Base-by-base conservation (phyloP, 73 alveolate species). In the Tetrahymena borealis region DNA sequence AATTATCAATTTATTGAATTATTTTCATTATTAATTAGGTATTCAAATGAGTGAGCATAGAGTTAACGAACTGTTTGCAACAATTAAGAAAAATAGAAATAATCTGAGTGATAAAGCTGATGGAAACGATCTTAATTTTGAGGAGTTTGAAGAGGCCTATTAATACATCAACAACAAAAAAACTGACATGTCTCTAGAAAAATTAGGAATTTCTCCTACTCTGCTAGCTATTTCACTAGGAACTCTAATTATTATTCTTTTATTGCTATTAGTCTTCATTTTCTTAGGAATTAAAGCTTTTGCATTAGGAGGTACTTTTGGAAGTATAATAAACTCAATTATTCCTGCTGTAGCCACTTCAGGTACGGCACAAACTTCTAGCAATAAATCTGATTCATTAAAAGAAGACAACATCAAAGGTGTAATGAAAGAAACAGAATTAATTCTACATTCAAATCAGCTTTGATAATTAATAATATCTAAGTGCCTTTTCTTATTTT, bases 201-300 rank as follows among this genome's bases (percentile, higher is more conserved):
- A 36, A 36, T 38, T 79, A 36, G 91, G 91, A 79, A 79, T 79
- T n/a, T 79, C 91, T 38, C 43, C 77, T 79, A 40, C 77, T 79
- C 32, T 79, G 35, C 40, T 79, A 3, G 43, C 91, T 9, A 1
- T 79, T 24, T 36, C 43, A 4, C 24, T 79, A 38, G 43, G 40
- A 36, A 79, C 43, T 24, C 40, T 79, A 1, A 38, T 38, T 3
- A 79, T 79, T 5, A 79, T 79, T 16, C 40, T 79, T 15, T 28
- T 79, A 24, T 38, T 79, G 13, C 40, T 38, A 28, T n/a, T 79
- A 3, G 91, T 79, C 10, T 79, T 79, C 35, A 38, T 79, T n/a
- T 79, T 79, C 13, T 79, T 79, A 36, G 91, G 91, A 24, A 79
- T 79, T 13, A 79, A 79, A n/a, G 91, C 91, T n/a, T 79, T 79